These are phyloP conservation scores for Haplosporangium gracile DNA, from an alignment of 192 early-diverging fungal genomes.

Conservation along the genomic window DNA sequence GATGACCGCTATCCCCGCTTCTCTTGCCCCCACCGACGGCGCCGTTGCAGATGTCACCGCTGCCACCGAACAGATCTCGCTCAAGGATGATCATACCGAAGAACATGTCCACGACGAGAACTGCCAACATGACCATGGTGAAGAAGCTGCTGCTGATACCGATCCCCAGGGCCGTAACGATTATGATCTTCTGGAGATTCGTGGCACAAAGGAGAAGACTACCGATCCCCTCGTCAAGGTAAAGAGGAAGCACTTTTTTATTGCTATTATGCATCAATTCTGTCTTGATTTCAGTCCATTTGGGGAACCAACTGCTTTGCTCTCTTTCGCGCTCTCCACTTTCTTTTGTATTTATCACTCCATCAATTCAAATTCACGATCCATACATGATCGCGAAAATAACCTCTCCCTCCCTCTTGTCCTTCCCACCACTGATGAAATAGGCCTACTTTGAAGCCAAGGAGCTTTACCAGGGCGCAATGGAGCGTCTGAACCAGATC, in stretches of 20 bases:
- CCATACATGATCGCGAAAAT: background rate
- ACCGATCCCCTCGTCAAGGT: conserved; percentile 64
- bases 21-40: conserved; percentile 14
- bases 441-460: conserved; percentile 68
- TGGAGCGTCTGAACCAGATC: conserved; percentile 63
- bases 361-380: background rate
- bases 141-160: conserved; percentile 1
- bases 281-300: background rate
- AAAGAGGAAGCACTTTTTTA: background rate
- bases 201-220: conserved; percentile 57
- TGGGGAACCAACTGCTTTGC: conserved; percentile 5
- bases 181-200: conserved; percentile 64
- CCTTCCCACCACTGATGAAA: background rate
- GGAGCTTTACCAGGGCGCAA: conserved; percentile 63
- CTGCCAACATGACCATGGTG: conserved; percentile 32
- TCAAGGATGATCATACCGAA: conserved; percentile 21
- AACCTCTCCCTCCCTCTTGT: too few species aligned
- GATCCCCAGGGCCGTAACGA: conserved; percentile 48
- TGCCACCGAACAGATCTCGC: conserved; percentile 22
- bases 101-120: conserved; percentile 50
- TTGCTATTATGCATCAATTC: background rate
- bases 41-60: conserved; percentile 25
- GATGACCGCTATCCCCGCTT: conserved; percentile 24
- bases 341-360: background rate
- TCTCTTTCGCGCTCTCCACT: background rate